Conservation (phyloP, 1,284 basidiomycete species). For the Porogramme epimiltina region DNA sequence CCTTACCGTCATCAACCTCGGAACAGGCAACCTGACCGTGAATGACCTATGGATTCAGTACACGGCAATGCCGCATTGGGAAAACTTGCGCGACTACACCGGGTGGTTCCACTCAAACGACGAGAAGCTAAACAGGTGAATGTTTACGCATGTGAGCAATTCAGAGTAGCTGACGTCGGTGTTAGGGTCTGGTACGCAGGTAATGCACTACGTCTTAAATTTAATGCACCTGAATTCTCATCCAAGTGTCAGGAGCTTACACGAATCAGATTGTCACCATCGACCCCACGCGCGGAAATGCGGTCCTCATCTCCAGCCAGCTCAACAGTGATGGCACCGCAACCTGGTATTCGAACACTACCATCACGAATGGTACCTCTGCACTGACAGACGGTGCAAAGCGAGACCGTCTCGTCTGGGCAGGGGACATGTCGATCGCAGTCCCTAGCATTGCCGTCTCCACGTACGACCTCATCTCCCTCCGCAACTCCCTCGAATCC, state of each 20-base stretch:
- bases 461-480: conserved; percentile 12
- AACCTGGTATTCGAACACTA: conserved; percentile 9
- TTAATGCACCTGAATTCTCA: too few species aligned
- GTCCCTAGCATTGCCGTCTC: conserved; percentile 12
- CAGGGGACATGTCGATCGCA: conserved; percentile 14
- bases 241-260: conserved; percentile 19
- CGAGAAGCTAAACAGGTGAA: too few species aligned
- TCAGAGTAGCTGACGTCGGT: background rate
- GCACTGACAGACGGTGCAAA: conserved; percentile 11
- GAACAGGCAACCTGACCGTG: background rate
- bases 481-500: conserved; percentile 11
- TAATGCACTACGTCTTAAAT: too few species aligned
- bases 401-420: conserved; percentile 13
- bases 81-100: conserved; percentile 12
- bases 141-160: background rate
- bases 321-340: background rate
- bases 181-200: conserved; percentile 21
- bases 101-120: conserved; percentile 22
- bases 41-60: conserved; percentile 17
- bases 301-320: too few species aligned
- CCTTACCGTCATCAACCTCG: conserved; percentile 16
- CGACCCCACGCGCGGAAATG: conserved; percentile 14
- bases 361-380: conserved; percentile 11
- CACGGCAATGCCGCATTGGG: conserved; percentile 22
- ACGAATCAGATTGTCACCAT: conserved; percentile 18